phyloP scores from a whole-genome alignment of 1,139 yeast genomes.

The Suhomyces kunorum region DNA sequence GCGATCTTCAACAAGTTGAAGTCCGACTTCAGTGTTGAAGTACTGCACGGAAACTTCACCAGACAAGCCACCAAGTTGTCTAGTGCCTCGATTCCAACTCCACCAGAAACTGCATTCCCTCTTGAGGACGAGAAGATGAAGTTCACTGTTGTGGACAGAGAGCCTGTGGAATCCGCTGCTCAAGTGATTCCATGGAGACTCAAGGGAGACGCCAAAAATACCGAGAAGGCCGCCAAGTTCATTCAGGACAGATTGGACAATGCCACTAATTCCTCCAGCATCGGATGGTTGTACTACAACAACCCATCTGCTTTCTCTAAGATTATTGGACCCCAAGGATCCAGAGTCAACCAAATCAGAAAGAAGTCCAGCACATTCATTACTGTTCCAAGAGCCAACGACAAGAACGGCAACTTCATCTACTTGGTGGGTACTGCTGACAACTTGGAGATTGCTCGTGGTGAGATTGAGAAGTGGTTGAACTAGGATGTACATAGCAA shows the following conservation, averaged over 20 bases:
- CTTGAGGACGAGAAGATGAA: conserved; percentile 39
- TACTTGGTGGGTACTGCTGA: conserved; percentile 37
- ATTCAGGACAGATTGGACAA: conserved; percentile 35
- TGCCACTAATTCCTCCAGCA: conserved; percentile 34
- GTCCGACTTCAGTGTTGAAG: conserved; percentile 56
- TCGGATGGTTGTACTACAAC: conserved; percentile 43
- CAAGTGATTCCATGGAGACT: conserved; percentile 66
- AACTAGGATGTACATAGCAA: conserved; percentile 6
- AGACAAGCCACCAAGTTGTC: conserved; percentile 55
- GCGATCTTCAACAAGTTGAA: conserved; percentile 60
- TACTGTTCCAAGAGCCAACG: conserved; percentile 62
- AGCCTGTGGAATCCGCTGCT: conserved; percentile 30
- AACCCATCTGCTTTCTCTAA: conserved; percentile 48
- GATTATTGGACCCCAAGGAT: conserved; percentile 78
- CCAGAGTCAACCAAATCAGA: conserved; percentile 65
- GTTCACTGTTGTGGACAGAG: conserved; percentile 45
- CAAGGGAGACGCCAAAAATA: conserved; percentile 47
- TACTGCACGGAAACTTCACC: conserved; percentile 58
- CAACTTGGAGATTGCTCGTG: conserved; percentile 31
- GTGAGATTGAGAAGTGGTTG: conserved; percentile 26
- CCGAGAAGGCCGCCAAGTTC: conserved; percentile 40
- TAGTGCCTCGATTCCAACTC: conserved; percentile 44
- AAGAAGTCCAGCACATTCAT: conserved; percentile 58
- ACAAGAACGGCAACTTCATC: conserved; percentile 45
- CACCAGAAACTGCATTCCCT: conserved; percentile 54